Evolutionary conservation across 176 grass and related monocot species (phyloP), one percentile per base, ranked within the genome.

Genomic region (Rhipidocladum racemiflorum): DNA sequence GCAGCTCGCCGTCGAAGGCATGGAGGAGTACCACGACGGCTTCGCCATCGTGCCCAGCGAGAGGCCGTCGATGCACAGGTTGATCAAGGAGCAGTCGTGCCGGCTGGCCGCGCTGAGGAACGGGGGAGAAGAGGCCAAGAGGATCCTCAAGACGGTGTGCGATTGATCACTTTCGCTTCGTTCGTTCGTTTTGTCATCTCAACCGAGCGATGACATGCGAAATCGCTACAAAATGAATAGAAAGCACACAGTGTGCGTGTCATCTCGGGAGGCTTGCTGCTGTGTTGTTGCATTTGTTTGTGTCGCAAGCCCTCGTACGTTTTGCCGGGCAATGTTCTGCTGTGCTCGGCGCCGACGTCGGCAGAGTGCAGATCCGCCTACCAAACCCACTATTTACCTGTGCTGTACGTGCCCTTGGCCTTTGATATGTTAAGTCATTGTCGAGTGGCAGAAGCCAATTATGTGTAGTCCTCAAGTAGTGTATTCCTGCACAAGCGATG

Each of bases 61-160:
- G 67, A 65, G 49, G 61, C 91, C 96, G 45, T 90, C 85, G 16
- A 76, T 95, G 90, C 67, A 85, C 63, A 76, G 48, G 78, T 35
- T 99, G 59, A 80, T 99, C 36, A 99, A 81, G 93, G 80, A 86
- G 72, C 93, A 95, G 72, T 99, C 97, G 46, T 96, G 93, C 80
- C 79, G 93, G 80, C 56, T 99, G 25, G 85, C 89, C 7, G 24
- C 60, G 67, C 81, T 99, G 17, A 83, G 87, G 74, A 77, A 77
- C 21, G 82, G 79, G 0, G 67, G 24, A 6, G 36, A 60, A 36
- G 76, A 79, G 75, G 70, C 77, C 44, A 88, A 74, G 88, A 70
- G 75, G 57, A 39, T 27, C 64, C 84, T 82, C 18, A 78, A 46
- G 76, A 35, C 82, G 50, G 39, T 76, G 62, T 98, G 92, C 9